Percentiles rank a stretch among this genome's conserved stretches.
phyloP scores from a whole-genome alignment of 1,139 yeast species.

The Nakaseomyces nivariensis region DNA sequence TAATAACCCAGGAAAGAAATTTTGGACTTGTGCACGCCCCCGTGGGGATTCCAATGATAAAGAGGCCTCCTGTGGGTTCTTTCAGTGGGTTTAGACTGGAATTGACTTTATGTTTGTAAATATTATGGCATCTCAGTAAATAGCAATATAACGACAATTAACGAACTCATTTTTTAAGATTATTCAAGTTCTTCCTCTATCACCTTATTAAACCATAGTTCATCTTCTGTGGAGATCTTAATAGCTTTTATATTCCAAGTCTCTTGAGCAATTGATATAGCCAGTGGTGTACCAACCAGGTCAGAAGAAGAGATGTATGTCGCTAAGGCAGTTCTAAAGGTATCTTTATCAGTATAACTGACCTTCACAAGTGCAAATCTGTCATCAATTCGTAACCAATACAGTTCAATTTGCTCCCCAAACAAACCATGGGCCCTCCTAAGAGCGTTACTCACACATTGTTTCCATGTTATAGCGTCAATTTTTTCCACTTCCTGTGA shows the following conservation, averaged over 20 bases:
- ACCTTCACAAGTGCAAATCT: slow-evolving; percentile 23
- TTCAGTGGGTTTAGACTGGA: slow-evolving; percentile 31
- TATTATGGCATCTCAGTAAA: background rate
- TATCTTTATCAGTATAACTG: slow-evolving; percentile 22
- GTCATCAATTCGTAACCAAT: slow-evolving; percentile 21
- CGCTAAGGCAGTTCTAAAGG: slow-evolving; percentile 26
- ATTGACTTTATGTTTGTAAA: too few species aligned
- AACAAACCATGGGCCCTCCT: slow-evolving; percentile 32
- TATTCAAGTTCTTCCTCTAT: slow-evolving; percentile 14
- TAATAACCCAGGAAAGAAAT: slow-evolving; percentile 43
- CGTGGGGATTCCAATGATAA: slow-evolving; percentile 24
- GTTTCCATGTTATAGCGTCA: slow-evolving; percentile 33
- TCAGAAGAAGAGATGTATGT: slow-evolving; percentile 25
- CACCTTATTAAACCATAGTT: slow-evolving; percentile 22
- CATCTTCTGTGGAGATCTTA: slow-evolving; percentile 17
- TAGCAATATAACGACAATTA: background rate
- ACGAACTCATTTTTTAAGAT: background rate
- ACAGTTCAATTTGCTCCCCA: slow-evolving; percentile 32
- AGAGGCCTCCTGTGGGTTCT: slow-evolving; percentile 32
- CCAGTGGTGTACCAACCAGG: slow-evolving; percentile 20
- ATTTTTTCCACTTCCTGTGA: slow-evolving; percentile 7
- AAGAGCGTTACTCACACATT: slow-evolving; percentile 28
- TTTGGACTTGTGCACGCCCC: slow-evolving; percentile 47
- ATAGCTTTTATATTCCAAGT: slow-evolving; percentile 10
- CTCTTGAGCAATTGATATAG: slow-evolving; percentile 15